Base-by-base conservation (phyloP, 108 stramenopile species). In the Cyclotella choctawhatcheeana region DNA sequence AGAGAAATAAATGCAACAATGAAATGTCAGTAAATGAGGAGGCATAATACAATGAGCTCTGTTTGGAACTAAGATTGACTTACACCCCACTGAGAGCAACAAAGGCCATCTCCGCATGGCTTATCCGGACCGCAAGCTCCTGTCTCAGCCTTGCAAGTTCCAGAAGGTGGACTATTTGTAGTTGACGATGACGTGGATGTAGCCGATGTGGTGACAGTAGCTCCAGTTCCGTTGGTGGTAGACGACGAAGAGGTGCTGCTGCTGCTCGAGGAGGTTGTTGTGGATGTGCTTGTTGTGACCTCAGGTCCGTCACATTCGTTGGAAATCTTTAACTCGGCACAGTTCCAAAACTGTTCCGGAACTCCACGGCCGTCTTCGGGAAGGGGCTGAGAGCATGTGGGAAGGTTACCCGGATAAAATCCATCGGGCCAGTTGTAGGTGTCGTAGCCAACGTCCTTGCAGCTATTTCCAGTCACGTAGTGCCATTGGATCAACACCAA, bases 381-480 rank as follows among this genome's bases (percentile, higher is more conserved):
- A 10, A 74, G 69, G 40, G 75, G 33, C 21, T 51, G 43, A 4
- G 27, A 40, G 55, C 79, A 81, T 24, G 43, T 33, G 35, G 74
- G 60, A 47, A 81, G 16, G 35, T 47, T 54, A 12, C 58, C 69
- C 26, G 69, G 64, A 31, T 60, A 31, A 32, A 71, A 65, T 5
- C 64, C 64, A 16, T 32, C 50, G 13, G 77, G 77, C 77, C 77
- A 78, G 37, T 64, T 31, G 45, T 78, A 78, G 1, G 26, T 59
- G 64, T 78, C 67, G 45, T 77, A 77, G 18, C 76, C 76, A 30
- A 47, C 62, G 22, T 64, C 55, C 58, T 58, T 65, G 35, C 77
- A 78, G 29, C 77, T 78, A 45, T 93, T 93, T 25, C 83, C 92
- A 0, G 89, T 93, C 6, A 85, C 35, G 64, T 93, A 93, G 26